A percentile compares a stretch with the other conserved stretches of the same genome.
Conservation (phyloP, 1,139 yeast species). For the Lodderomyces margitis region DNA sequence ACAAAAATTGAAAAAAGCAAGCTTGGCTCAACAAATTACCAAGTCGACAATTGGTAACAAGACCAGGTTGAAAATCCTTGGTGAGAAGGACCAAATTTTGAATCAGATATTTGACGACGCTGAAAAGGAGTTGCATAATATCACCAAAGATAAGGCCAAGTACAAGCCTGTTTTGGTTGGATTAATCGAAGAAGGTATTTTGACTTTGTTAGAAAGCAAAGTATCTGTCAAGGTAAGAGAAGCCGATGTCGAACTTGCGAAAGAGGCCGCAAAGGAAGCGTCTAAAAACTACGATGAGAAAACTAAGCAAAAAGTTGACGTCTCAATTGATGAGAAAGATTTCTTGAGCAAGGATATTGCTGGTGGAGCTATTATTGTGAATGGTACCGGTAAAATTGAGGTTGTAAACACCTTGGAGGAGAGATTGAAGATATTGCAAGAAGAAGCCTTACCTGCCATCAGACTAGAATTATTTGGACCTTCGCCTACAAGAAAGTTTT, state of each 20-base stretch:
- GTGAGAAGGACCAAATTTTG: slow-evolving; percentile 82
- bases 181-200: slow-evolving; percentile 79
- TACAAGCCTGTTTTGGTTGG: slow-evolving; percentile 73
- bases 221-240: slow-evolving; percentile 69
- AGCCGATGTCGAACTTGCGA: slow-evolving; percentile 62
- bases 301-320: slow-evolving; percentile 49
- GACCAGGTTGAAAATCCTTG: slow-evolving; percentile 85
- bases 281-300: slow-evolving; percentile 61
- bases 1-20: slow-evolving; percentile 84
- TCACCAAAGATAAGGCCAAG: slow-evolving; percentile 46
- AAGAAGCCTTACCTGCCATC: slow-evolving; percentile 88
- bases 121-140: slow-evolving; percentile 54
- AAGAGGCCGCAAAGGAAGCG: slow-evolving; percentile 62
- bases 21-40: slow-evolving; percentile 91
- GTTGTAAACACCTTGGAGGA: slow-evolving; percentile 92
- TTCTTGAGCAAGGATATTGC: slow-evolving; percentile 62
- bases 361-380: slow-evolving; percentile 82
- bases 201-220: slow-evolving; percentile 68
- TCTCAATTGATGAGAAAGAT: slow-evolving; percentile 53
- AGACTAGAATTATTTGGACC: slow-evolving; percentile 90
- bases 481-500: slow-evolving; percentile 83
- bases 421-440: slow-evolving; percentile 78
- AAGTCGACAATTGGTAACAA: slow-evolving; percentile 95
- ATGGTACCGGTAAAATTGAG: slow-evolving; percentile 77
- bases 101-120: slow-evolving; percentile 73